Percentiles rank a stretch among this genome's conserved stretches.
phyloP scores from a whole-genome alignment of 352 stramenopile species.

The Globisporangium solare region DNA sequence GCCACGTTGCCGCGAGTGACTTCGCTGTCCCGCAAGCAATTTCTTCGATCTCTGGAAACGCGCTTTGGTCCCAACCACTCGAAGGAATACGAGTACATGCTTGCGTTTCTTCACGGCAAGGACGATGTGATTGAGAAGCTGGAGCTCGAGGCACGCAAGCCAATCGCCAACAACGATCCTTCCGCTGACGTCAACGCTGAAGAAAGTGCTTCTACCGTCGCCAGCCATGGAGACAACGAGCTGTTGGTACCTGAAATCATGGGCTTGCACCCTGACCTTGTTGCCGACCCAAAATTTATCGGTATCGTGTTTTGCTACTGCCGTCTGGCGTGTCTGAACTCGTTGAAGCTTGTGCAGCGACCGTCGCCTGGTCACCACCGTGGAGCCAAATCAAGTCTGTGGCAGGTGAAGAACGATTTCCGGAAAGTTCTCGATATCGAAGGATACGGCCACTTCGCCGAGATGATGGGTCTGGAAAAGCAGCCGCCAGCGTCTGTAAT shows the following conservation, averaged over 20 bases:
- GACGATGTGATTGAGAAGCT: slow-evolving; percentile 70
- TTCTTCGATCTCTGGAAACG: slow-evolving; percentile 65
- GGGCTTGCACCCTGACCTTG: slow-evolving; percentile 68
- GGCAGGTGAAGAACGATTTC: slow-evolving; percentile 82
- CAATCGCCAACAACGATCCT: slow-evolving; percentile 14
- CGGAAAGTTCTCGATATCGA: slow-evolving; percentile 76
- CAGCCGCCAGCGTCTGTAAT: slow-evolving; percentile 7
- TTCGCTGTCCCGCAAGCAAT: slow-evolving; percentile 69
- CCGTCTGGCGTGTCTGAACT: slow-evolving; percentile 77
- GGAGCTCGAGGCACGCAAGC: slow-evolving; percentile 38
- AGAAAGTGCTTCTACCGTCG: background rate
- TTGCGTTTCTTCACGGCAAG: slow-evolving; percentile 68
- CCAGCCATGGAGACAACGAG: slow-evolving; percentile 11
- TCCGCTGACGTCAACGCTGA: background rate
- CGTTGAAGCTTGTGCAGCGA: slow-evolving; percentile 70
- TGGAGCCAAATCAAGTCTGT: slow-evolving; percentile 65
- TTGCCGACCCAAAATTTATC: slow-evolving; percentile 69
- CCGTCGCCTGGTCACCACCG: slow-evolving; percentile 40
- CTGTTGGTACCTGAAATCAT: slow-evolving; percentile 69
- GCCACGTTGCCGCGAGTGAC: slow-evolving; percentile 74
- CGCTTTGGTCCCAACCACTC: slow-evolving; percentile 51
- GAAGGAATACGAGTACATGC: slow-evolving; percentile 62
- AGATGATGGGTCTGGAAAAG: slow-evolving; percentile 73
- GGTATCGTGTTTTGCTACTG: slow-evolving; percentile 82
- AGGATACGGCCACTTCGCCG: slow-evolving; percentile 58